These are phyloP conservation scores for Tolypocladium nubicola DNA, from an alignment of 2,329 filamentous ascomycete species.

Conservation along the genomic window DNA sequence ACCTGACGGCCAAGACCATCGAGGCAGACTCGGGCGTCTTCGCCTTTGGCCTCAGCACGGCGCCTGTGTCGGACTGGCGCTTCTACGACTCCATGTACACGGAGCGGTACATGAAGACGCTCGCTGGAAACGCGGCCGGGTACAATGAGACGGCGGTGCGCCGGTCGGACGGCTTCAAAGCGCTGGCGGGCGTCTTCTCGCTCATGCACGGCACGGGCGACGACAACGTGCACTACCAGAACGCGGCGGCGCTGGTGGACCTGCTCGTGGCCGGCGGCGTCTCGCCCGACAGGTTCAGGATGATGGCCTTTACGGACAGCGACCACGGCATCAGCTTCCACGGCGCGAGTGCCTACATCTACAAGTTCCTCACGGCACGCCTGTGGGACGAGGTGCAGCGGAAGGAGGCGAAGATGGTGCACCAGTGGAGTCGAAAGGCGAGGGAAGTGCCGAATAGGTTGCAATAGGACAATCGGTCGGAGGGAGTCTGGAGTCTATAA, in stretches of 20 bases:
- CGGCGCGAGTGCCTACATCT: conserved; percentile 43
- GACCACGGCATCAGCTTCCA: conserved; percentile 53
- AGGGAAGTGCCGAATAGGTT: not conserved
- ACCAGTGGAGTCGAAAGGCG: conserved; percentile 22
- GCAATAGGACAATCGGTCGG: not conserved
- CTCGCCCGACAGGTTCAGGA: conserved; percentile 49
- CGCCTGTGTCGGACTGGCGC: conserved; percentile 58
- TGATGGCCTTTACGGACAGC: conserved; percentile 54
- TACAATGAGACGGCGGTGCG: conserved; percentile 52
- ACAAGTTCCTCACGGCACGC: conserved; percentile 50
- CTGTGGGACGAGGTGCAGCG: conserved; percentile 52
- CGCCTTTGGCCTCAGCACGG: conserved; percentile 51
- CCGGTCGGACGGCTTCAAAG: conserved; percentile 49
- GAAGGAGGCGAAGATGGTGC: conserved; percentile 21
- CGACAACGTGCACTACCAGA: conserved; percentile 64
- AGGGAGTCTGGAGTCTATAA: not conserved
- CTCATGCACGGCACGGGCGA: conserved; percentile 59
- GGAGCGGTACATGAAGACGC: conserved; percentile 61
- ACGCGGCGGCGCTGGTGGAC: conserved; percentile 51
- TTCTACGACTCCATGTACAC: conserved; percentile 66
- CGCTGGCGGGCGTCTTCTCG: conserved; percentile 47
- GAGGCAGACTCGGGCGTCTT: conserved; percentile 52
- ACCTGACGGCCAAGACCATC: conserved; percentile 54
- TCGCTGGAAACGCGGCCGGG: conserved; percentile 42
- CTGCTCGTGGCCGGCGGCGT: conserved; percentile 48